phyloP scores from a whole-genome alignment of 2,329 filamentous ascomycete genomes.

The Ambrosiella xylebori region DNA sequence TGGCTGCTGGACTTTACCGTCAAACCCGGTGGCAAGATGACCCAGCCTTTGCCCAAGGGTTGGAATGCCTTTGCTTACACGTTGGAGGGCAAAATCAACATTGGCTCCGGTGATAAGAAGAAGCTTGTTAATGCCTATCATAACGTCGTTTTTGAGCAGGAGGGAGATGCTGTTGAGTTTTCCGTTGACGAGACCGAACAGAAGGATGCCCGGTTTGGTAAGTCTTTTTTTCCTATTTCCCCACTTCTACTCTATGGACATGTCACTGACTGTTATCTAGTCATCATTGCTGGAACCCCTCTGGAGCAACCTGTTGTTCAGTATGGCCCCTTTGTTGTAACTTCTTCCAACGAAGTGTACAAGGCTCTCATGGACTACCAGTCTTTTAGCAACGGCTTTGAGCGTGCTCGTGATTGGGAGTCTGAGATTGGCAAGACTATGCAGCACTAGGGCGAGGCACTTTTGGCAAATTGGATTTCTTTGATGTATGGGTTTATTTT shows the following conservation, averaged over 20 bases:
- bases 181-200: constrained; percentile 49
- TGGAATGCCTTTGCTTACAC: constrained; percentile 90
- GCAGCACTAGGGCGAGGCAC: constrained; percentile 18
- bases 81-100: constrained; percentile 53
- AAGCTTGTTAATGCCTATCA: constrained; percentile 52
- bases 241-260: not conserved
- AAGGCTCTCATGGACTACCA: constrained; percentile 64
- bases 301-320: constrained; percentile 67
- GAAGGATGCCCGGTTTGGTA: constrained; percentile 34
- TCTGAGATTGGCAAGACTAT: constrained; percentile 76
- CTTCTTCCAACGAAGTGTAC: constrained; percentile 51
- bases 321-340: constrained; percentile 75
- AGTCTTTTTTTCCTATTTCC: not conserved
- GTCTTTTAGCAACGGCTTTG: constrained; percentile 58
- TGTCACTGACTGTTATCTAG: constrained; percentile 17
- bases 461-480: not conserved
- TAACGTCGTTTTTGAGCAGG: constrained; percentile 73
- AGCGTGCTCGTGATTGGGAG: constrained; percentile 60
- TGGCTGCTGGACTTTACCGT: constrained; percentile 81
- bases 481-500: not conserved
- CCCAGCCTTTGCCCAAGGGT: constrained; percentile 55
- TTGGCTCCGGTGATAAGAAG: constrained; percentile 35
- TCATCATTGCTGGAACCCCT: constrained; percentile 63
- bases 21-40: constrained; percentile 58
- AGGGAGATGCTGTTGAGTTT: constrained; percentile 59